Percentiles rank a stretch among this genome's conserved stretches.
Conservation (phyloP, 2,329 filamentous ascomycete species). For the Clathrospora elynae region DNA sequence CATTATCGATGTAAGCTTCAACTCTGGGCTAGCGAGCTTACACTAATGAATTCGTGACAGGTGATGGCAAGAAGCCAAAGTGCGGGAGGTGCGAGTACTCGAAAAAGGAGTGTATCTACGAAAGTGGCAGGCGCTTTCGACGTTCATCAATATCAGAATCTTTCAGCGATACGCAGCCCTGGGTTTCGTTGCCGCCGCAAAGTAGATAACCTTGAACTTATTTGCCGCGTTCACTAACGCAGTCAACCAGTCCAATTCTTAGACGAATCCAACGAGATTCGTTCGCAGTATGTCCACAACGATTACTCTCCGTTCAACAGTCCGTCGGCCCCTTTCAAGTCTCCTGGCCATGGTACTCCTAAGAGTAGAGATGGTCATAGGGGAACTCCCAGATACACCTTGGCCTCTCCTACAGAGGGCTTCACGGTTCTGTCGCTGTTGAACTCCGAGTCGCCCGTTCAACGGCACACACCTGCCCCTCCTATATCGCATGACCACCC, state of each 20-base stretch:
- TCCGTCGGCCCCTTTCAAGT: slow-evolving; percentile 12
- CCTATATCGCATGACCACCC: slow-evolving; percentile 25
- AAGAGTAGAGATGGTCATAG: slow-evolving; percentile 19
- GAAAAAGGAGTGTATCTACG: slow-evolving; percentile 43
- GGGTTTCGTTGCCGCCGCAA: slow-evolving; percentile 44
- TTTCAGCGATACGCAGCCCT: slow-evolving; percentile 40
- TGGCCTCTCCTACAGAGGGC: slow-evolving; percentile 36
- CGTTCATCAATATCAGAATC: slow-evolving; percentile 43
- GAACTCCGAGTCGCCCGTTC: slow-evolving; percentile 40
- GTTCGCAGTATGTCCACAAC: slow-evolving; percentile 38
- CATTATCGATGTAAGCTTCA: slow-evolving; percentile 44
- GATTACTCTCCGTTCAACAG: slow-evolving; percentile 21
- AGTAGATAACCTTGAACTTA: slow-evolving; percentile 20
- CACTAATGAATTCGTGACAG: slow-evolving; percentile 29
- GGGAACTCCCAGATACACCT: slow-evolving; percentile 23
- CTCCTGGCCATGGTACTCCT: slow-evolving; percentile 22
- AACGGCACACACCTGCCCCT: slow-evolving; percentile 18
- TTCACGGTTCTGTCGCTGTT: slow-evolving; percentile 43
- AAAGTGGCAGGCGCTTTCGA: slow-evolving; percentile 44
- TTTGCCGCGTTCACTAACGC: slow-evolving; percentile 14
- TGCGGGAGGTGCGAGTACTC: slow-evolving; percentile 42
- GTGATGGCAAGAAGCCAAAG: slow-evolving; percentile 44
- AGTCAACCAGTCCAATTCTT: slow-evolving; percentile 41
- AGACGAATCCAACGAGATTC: slow-evolving; percentile 44
- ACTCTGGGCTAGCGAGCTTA: neutral